Evolutionary conservation across 2,329 filamentous ascomycete genomes (phyloP).

Genomic region (Alternaria rosae): DNA sequence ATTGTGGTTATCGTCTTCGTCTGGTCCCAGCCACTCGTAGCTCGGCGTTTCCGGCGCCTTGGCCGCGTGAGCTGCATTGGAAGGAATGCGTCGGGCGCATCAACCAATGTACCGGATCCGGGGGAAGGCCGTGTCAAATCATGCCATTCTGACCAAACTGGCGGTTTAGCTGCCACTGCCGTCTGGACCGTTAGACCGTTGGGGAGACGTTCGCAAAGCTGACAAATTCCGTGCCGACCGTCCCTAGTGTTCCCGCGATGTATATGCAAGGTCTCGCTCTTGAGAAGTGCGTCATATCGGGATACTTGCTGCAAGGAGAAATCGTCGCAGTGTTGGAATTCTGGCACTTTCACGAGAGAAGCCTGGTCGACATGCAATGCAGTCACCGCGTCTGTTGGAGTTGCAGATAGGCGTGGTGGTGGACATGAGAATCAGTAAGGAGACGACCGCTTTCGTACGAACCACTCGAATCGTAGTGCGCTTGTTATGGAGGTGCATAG

Average conservation of each 20-base stretch:
- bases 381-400: background rate
- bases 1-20: background rate
- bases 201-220: background rate
- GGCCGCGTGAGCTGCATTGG: slow-evolving; percentile 6
- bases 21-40: background rate
- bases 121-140: background rate
- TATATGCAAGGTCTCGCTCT: background rate
- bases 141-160: slow-evolving; percentile 1
- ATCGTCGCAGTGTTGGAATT: background rate
- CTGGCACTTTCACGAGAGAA: background rate
- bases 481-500: background rate
- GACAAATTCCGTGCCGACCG: background rate
- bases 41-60: slow-evolving; percentile 12
- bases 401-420: background rate
- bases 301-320: background rate
- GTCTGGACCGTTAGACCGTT: background rate
- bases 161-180: background rate
- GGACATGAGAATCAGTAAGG: background rate
- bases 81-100: slow-evolving; percentile 19
- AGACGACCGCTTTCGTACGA: background rate
- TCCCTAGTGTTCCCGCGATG: background rate
- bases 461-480: background rate
- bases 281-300: background rate
- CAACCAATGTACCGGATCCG: slow-evolving; percentile 15
- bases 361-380: background rate